Percentiles rank a stretch among this genome's conserved stretches.
These are phyloP conservation scores for Pestalotiopsis sp. DNA, from an alignment of 2,329 filamentous ascomycete species.

Conservation along the genomic window DNA sequence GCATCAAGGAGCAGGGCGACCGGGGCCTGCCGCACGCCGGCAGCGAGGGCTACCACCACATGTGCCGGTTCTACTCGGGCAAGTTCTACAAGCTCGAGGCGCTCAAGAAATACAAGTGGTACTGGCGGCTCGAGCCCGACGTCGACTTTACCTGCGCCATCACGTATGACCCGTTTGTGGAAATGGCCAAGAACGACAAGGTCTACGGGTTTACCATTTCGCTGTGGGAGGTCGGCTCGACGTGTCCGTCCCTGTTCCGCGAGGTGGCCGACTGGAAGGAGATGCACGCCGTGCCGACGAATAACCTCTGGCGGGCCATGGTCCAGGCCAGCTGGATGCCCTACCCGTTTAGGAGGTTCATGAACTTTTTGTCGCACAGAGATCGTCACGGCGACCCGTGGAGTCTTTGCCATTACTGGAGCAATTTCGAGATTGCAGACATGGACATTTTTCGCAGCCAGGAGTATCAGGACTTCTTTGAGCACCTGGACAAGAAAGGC, in stretches of 20 bases:
- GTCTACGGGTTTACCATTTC: conserved; percentile 46
- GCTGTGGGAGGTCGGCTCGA: conserved; percentile 41
- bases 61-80: conserved; percentile 44
- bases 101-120: conserved; percentile 44
- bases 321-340: conserved; percentile 41
- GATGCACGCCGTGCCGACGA: conserved; percentile 32
- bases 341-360: conserved; percentile 38
- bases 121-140: conserved; percentile 46
- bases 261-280: conserved; percentile 41
- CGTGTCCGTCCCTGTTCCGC: conserved; percentile 43
- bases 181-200: conserved; percentile 44
- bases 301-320: conserved; percentile 40
- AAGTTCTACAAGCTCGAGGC: conserved; percentile 44
- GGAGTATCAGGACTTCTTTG: conserved; percentile 41
- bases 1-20: conserved; percentile 33
- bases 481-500: conserved; percentile 38
- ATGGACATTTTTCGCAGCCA: conserved; percentile 43
- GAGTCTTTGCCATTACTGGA: conserved; percentile 48
- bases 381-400: conserved; percentile 40
- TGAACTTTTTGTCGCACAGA: conserved; percentile 37
- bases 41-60: conserved; percentile 41
- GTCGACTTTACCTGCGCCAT: conserved; percentile 45
- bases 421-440: conserved; percentile 48
- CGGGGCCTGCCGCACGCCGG: conserved; percentile 37
- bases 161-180: conserved; percentile 47